These are phyloP conservation scores for Yamadazyma phyllophila DNA, from an alignment of 805 yeast genomes.

Conservation along the genomic window DNA sequence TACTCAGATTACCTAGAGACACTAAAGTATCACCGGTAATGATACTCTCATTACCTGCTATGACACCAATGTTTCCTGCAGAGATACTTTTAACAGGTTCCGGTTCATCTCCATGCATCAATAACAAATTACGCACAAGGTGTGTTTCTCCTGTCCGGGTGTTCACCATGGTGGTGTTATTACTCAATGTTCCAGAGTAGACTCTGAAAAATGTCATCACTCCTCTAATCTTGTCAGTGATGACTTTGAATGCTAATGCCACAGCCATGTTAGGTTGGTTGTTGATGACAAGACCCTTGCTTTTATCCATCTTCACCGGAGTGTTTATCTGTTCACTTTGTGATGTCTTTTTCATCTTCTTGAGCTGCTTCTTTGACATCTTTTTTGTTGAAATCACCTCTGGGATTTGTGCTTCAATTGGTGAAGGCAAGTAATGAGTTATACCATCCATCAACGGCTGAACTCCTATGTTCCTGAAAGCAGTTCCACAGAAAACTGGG, in stretches of 20 bases:
- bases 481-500: slow-evolving; percentile 91
- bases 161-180: slow-evolving; percentile 62
- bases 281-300: slow-evolving; percentile 51
- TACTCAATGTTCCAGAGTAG: slow-evolving; percentile 72
- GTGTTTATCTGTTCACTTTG: slow-evolving; percentile 6
- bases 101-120: slow-evolving; percentile 88
- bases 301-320: slow-evolving; percentile 38
- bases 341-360: slow-evolving; percentile 9
- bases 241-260: slow-evolving; percentile 88
- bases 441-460: slow-evolving; percentile 91
- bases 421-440: slow-evolving; percentile 76
- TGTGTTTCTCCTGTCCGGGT: slow-evolving; percentile 68
- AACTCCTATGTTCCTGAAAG: slow-evolving; percentile 89
- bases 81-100: slow-evolving; percentile 61
- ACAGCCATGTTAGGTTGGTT: slow-evolving; percentile 61
- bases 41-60: slow-evolving; percentile 68
- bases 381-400: slow-evolving; percentile 38
- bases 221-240: slow-evolving; percentile 81
- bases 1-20: slow-evolving; percentile 47
- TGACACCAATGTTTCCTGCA: slow-evolving; percentile 89
- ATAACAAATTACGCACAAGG: slow-evolving; percentile 62
- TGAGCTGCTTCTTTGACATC: slow-evolving; percentile 17
- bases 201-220: slow-evolving; percentile 83
- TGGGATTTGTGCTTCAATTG: slow-evolving; percentile 61
- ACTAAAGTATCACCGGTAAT: slow-evolving; percentile 90